Percentiles rank a stretch among this genome's conserved stretches.
Conservation (phyloP, 164 flowering plant genomes). For the grape (Vitis vinifera) region DNA sequence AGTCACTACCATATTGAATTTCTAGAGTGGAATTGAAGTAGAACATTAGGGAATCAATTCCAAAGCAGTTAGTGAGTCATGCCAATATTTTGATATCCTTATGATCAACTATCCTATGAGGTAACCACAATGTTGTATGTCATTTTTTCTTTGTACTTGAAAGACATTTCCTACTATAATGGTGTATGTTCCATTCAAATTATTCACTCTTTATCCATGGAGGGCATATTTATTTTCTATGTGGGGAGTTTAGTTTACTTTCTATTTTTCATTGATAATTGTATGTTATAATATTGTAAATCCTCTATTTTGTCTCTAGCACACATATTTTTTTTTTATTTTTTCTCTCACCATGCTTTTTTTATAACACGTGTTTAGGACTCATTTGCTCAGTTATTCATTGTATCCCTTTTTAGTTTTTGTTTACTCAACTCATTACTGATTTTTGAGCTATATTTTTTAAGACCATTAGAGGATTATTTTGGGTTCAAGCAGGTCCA, state of each 20-base stretch:
- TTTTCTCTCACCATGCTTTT: no score
- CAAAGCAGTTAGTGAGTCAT: slow-evolving; percentile 61
- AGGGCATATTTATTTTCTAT: not conserved
- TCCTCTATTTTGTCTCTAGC: not conserved
- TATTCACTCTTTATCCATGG: not conserved
- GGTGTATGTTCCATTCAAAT: not conserved
- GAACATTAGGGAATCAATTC: slow-evolving; percentile 87
- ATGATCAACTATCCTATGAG: slow-evolving; percentile 89
- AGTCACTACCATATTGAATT: slow-evolving; percentile 78
- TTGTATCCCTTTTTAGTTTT: no score
- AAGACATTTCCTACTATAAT: not conserved
- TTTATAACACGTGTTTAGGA: no score
- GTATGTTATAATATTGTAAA: not conserved
- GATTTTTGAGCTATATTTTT: no score
- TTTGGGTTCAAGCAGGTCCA: no score
- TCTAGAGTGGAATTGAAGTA: slow-evolving; percentile 78
- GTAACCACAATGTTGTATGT: slow-evolving; percentile 24
- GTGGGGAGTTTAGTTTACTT: not conserved
- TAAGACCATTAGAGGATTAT: no score
- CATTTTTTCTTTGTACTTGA: not conserved
- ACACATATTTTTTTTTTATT: no score
- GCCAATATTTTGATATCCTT: slow-evolving; percentile 59
- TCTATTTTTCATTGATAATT: not conserved
- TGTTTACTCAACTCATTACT: no score
- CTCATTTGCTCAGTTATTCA: no score